phyloP scores from a whole-genome alignment of 164 flowering plant genomes.

The Amborella trichopoda region DNA sequence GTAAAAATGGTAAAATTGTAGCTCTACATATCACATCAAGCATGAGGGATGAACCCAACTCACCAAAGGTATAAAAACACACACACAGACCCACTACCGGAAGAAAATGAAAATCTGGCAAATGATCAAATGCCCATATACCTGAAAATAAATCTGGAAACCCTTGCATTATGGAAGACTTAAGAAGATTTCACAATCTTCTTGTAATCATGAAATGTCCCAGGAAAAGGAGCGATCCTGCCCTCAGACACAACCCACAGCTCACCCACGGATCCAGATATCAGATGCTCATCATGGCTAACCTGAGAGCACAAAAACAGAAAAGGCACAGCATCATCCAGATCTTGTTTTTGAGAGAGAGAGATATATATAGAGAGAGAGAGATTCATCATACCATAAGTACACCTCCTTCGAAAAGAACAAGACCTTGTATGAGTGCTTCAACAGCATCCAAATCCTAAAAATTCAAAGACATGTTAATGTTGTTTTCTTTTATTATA shows the following conservation, averaged over 20 bases:
- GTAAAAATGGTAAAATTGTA: too few relatives aligned
- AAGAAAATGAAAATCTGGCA: too few relatives aligned
- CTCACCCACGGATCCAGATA: constrained; percentile 93
- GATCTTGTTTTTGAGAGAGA: too few relatives aligned
- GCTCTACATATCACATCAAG: too few relatives aligned
- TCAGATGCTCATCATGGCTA: constrained; percentile 96
- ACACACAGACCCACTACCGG: too few relatives aligned
- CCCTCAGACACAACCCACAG: constrained; percentile 93
- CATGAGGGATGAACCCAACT: too few relatives aligned
- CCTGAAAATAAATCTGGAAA: too few relatives aligned
- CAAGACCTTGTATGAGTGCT: constrained; percentile 99
- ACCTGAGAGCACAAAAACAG: constrained; percentile 38
- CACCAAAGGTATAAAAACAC: too few relatives aligned
- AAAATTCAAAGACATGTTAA: constrained; percentile 3
- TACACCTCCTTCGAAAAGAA: constrained; percentile 96
- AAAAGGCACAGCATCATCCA: neutral
- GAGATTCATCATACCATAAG: constrained; percentile 52
- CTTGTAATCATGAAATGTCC: constrained; percentile 90
- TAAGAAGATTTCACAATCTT: constrained; percentile 47
- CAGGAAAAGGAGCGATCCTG: constrained; percentile 58
- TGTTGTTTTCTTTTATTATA: too few relatives aligned
- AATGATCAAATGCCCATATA: too few relatives aligned
- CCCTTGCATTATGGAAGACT: too few relatives aligned
- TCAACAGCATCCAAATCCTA: constrained; percentile 99
- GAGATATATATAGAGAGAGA: neutral